Percentiles rank a stretch among this genome's conserved stretches.
Evolutionary conservation across 2,329 filamentous ascomycete species (phyloP).

Genomic region (Tolypocladium cylindrosporum): DNA sequence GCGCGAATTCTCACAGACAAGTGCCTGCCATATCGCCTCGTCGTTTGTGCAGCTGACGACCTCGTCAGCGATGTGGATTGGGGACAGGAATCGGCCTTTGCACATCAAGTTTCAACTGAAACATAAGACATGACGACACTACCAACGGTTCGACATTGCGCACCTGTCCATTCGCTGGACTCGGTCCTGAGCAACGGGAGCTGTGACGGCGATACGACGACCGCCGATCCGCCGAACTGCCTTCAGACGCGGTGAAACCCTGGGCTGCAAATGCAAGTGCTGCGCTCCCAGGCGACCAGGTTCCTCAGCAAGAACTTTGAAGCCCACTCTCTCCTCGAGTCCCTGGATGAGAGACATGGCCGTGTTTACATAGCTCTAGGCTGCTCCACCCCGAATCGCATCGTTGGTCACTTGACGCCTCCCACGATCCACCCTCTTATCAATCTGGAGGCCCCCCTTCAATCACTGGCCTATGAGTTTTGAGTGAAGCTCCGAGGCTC

Average conservation of each 20-base stretch:
- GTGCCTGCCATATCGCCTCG: neutral
- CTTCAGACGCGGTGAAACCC: neutral
- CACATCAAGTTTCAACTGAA: neutral
- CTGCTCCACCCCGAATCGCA: neutral
- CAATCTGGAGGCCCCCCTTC: neutral
- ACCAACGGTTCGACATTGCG: neutral
- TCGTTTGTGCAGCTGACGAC: neutral
- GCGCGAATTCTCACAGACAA: neutral
- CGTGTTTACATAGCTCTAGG: neutral
- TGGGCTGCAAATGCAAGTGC: neutral
- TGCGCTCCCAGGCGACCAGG: neutral
- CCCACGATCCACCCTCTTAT: neutral
- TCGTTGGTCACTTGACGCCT: neutral
- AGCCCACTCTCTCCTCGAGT: neutral
- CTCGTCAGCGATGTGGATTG: neutral
- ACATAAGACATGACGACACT: too few species aligned
- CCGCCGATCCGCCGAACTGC: neutral
- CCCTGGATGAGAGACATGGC: neutral
- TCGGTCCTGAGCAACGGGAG: neutral
- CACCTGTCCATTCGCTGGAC: neutral
- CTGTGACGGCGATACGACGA: neutral
- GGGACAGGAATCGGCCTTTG: neutral
- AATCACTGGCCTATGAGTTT: conserved; percentile 4
- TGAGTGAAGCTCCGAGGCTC: conserved; percentile 1
- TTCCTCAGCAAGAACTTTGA: neutral